Base-by-base conservation (phyloP, 106 monocot species). In the Dendrobium nobile region DNA sequence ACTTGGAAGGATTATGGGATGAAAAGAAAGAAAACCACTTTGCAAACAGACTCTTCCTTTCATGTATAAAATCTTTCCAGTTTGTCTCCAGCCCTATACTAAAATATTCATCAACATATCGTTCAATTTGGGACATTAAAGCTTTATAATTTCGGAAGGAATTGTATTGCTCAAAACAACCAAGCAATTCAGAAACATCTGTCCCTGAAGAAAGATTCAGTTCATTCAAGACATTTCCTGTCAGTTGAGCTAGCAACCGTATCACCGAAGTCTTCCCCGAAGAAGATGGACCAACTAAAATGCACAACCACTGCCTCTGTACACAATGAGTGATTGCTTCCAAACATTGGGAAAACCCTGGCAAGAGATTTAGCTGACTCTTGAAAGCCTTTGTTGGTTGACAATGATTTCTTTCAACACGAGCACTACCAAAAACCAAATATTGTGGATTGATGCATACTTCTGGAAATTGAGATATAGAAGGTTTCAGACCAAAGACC, bases 131-230 rank as follows among this genome's bases (percentile, higher is more conserved):
- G 9, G 67, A 75, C 41, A 93, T 77, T 31, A 87, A 77, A 40
- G 41, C 54, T 76, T 86, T 91, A 75, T 58, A 93, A 82, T 74
- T 86, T 67, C 87, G 84, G 45, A 87, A 87, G 47, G 82, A 83
- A 88, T 85, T 90, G 81, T 91, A 93, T 68, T 99, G 99, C 84
- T 95, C 99, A 87, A 99, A 99, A 79, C 93, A 93, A 70, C 99
- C 99, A 77, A 99, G 87, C 79, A 99, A 84, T 55, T 99, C 99
- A 77, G 99, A 91, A 72, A 99, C 95, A 84, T 99, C 95, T 67
- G 95, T 99, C 82, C 86, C 93, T 43, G 93, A 84, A 43, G 99
- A 99, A 47, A 99, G 91, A 82, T 95, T 99, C 40, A 99, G 78
- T 72, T 95, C 99, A 72, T 88, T 82, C 67, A 95, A 82, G 54